Evolutionary conservation across 176 grass and related monocot genomes (phyloP).

Genomic region (Areca catechu): DNA sequence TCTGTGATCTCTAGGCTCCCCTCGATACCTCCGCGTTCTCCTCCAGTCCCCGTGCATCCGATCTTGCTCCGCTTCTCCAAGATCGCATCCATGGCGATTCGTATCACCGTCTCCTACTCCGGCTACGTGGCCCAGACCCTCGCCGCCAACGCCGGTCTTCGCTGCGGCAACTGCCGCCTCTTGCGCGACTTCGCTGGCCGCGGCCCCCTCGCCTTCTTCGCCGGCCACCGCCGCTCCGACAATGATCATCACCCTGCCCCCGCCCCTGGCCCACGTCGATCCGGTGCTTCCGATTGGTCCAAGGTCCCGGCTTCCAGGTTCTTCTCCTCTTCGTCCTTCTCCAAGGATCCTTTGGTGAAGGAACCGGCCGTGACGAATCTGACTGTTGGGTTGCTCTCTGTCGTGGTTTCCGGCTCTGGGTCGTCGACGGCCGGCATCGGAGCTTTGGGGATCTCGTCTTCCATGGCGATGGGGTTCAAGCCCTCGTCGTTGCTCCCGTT

Average conservation of each 20-base stretch:
- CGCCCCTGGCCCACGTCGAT: slow-evolving; percentile 29
- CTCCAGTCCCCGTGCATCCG: slow-evolving; percentile 8
- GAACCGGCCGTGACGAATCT: slow-evolving; percentile 13
- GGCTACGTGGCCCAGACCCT: slow-evolving; percentile 75
- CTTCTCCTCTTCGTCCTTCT: slow-evolving; percentile 10
- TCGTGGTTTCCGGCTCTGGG: slow-evolving; percentile 29
- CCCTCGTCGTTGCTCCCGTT: slow-evolving; percentile 67
- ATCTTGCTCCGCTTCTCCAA: slow-evolving; percentile 27
- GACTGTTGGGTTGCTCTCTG: slow-evolving; percentile 45
- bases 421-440: slow-evolving; percentile 15
- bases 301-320: not conserved
- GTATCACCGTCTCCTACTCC: slow-evolving; percentile 75
- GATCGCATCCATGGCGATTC: slow-evolving; percentile 77
- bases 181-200: slow-evolving; percentile 29
- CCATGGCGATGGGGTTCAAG: slow-evolving; percentile 46
- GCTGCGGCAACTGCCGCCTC: slow-evolving; percentile 42
- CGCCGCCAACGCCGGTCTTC: slow-evolving; percentile 43
- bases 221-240: slow-evolving; percentile 24
- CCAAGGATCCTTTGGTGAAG: slow-evolving; percentile 16
- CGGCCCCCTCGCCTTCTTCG: slow-evolving; percentile 44
- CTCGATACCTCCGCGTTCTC: slow-evolving; percentile 12
- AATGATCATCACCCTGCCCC: slow-evolving; percentile 7
- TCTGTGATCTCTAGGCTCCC: slow-evolving; percentile 15
- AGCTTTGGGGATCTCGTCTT: slow-evolving; percentile 42
- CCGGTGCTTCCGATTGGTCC: not conserved